Percentiles rank a stretch among this genome's conserved stretches.
These are phyloP conservation scores for Penicillium hordei DNA, from an alignment of 2,329 filamentous ascomycete species.

Conservation along the genomic window DNA sequence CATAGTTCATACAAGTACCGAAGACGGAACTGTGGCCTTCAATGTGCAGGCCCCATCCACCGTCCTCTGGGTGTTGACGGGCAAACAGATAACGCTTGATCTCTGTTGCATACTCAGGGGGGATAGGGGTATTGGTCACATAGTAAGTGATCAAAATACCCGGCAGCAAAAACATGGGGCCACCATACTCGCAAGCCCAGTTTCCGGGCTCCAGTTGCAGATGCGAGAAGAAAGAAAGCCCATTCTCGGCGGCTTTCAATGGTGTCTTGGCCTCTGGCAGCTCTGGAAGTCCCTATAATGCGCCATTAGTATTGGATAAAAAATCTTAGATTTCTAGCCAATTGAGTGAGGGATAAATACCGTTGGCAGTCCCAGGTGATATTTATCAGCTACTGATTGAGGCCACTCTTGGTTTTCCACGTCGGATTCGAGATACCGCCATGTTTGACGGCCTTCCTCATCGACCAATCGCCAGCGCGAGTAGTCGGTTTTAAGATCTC, in stretches of 20 bases:
- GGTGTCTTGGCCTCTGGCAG: conserved; percentile 71
- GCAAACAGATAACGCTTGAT: conserved; percentile 91
- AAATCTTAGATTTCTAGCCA: neutral
- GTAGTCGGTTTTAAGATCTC: conserved; percentile 66
- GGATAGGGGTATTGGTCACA: conserved; percentile 82
- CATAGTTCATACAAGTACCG: conserved; percentile 87
- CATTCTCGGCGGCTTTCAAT: conserved; percentile 76
- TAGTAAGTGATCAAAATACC: conserved; percentile 85
- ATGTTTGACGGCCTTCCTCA: conserved; percentile 82
- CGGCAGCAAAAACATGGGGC: conserved; percentile 91
- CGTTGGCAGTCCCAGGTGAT: conserved; percentile 74
- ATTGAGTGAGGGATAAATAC: conserved; percentile 51
- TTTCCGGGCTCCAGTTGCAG: conserved; percentile 86
- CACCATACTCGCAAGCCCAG: conserved; percentile 97
- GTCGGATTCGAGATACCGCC: conserved; percentile 81
- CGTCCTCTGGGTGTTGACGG: conserved; percentile 78
- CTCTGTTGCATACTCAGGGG: conserved; percentile 75
- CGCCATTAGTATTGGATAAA: conserved; percentile 1
- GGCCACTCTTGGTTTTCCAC: conserved; percentile 75
- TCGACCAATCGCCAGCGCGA: conserved; percentile 81
- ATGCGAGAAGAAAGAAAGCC: conserved; percentile 81
- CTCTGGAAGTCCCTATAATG: conserved; percentile 66
- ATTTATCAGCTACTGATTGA: conserved; percentile 85
- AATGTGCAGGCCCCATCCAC: conserved; percentile 96
- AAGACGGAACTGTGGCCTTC: conserved; percentile 92